phyloP scores from a whole-genome alignment of 345 rosid genomes.

The Hibiscus mutabilis region DNA sequence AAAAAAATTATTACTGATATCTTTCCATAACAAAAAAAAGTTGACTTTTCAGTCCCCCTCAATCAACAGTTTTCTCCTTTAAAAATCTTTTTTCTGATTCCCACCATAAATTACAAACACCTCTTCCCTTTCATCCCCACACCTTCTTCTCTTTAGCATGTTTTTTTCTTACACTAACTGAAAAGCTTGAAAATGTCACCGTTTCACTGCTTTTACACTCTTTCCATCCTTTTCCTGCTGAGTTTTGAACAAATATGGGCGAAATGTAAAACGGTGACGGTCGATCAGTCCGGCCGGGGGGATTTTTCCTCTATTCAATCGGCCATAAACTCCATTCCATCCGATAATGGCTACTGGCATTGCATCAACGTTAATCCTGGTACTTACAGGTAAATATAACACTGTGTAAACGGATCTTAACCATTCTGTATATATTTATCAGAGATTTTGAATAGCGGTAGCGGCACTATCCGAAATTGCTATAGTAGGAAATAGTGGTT shows the following conservation, averaged over 20 bases:
- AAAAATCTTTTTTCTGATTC: background rate
- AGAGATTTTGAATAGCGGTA: no score
- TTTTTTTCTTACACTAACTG: no score
- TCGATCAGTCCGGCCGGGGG: conserved; percentile 46
- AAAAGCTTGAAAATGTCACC: background rate
- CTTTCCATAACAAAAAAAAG: no score
- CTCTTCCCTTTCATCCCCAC: no score
- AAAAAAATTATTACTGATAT: no score
- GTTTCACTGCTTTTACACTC: background rate
- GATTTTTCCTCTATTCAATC: conserved; percentile 48
- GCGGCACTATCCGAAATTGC: no score
- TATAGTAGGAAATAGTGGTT: no score
- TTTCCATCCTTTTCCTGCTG: background rate
- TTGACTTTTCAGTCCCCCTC: no score
- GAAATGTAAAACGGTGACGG: conserved; percentile 5
- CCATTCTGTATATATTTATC: no score
- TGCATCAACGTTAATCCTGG: conserved; percentile 46
- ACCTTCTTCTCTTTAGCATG: no score
- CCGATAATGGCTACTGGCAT: conserved; percentile 39
- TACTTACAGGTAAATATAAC: conserved; percentile 40
- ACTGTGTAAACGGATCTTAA: no score
- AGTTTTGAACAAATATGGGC: background rate
- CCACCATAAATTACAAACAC: background rate
- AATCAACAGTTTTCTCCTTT: background rate
- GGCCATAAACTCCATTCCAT: conserved; percentile 53